These are phyloP conservation scores for Fusarium fujikuroi DNA, from an alignment of 2,329 filamentous ascomycete genomes.

Conservation along the genomic window DNA sequence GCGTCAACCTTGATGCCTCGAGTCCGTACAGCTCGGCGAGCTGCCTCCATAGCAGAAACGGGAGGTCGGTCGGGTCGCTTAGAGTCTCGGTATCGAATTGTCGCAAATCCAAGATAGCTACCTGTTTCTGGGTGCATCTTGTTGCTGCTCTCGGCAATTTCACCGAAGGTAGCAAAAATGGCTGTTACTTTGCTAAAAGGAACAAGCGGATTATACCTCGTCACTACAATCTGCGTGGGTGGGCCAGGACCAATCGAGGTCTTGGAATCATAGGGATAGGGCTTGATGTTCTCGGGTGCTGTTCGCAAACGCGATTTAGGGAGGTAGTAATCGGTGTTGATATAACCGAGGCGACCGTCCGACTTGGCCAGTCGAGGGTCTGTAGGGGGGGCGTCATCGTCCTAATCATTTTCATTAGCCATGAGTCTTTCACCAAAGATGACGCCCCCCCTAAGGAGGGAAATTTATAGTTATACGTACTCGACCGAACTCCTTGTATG, in stretches of 20 bases:
- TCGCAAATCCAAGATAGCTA: constrained; percentile 92
- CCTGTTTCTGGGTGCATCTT: constrained; percentile 96
- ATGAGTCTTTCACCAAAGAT: constrained; percentile 62
- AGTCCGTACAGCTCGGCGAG: constrained; percentile 80
- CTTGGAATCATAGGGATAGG: constrained; percentile 82
- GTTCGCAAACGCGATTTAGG: constrained; percentile 77
- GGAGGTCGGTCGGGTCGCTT: constrained; percentile 56
- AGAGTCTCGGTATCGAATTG: constrained; percentile 86
- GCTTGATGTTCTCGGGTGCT: constrained; percentile 81
- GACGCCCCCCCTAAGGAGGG: constrained; percentile 65
- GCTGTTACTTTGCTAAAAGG: constrained; percentile 80
- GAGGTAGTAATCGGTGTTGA: constrained; percentile 75
- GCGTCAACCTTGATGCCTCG: constrained; percentile 84
- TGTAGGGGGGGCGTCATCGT: constrained; percentile 80
- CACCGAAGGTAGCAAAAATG: constrained; percentile 83
- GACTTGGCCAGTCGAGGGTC: constrained; percentile 82
- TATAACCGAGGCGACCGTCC: constrained; percentile 72
- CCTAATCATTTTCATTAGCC: constrained; percentile 73
- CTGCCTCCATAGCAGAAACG: constrained; percentile 80
- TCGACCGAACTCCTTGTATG: constrained; percentile 72
- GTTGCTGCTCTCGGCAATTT: constrained; percentile 91
- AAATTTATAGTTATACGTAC: constrained; percentile 67
- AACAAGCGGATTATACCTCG: constrained; percentile 93
- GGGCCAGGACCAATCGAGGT: constrained; percentile 90
- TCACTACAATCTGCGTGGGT: constrained; percentile 89